phyloP scores from a whole-genome alignment of 495 filamentous ascomycete genomes.

The Neurospora sp. region DNA sequence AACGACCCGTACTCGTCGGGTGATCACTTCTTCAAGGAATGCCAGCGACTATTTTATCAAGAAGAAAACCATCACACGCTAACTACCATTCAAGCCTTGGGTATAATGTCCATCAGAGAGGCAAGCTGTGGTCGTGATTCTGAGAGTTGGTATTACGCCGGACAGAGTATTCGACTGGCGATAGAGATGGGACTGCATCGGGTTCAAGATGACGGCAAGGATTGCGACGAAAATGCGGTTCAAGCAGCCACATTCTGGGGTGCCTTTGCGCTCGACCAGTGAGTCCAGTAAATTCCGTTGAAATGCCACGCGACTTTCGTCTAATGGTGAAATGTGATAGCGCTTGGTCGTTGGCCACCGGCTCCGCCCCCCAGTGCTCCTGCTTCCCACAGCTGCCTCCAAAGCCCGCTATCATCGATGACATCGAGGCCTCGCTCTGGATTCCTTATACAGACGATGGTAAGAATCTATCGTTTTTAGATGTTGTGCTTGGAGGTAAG shows the following conservation, averaged over 20 bases:
- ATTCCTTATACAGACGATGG: slow-evolving; percentile 50
- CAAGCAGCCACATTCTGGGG: slow-evolving; percentile 64
- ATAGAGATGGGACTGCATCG: slow-evolving; percentile 57
- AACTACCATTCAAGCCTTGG: slow-evolving; percentile 70
- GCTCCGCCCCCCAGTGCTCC: slow-evolving; percentile 53
- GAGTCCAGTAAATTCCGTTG: slow-evolving; percentile 14
- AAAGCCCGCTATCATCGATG: slow-evolving; percentile 46
- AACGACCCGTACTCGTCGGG: slow-evolving; percentile 55
- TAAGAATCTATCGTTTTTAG: slow-evolving; percentile 14
- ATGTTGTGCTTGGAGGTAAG: background rate
- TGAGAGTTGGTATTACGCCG: slow-evolving; percentile 57
- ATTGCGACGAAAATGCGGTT: slow-evolving; percentile 48
- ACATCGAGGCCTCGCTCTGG: slow-evolving; percentile 45
- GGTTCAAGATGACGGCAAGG: slow-evolving; percentile 28
- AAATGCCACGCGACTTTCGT: background rate
- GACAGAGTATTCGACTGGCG: slow-evolving; percentile 54
- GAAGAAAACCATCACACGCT: slow-evolving; percentile 48
- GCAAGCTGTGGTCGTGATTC: slow-evolving; percentile 54
- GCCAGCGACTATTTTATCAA: slow-evolving; percentile 47
- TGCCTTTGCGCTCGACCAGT: slow-evolving; percentile 61
- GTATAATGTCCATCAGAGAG: slow-evolving; percentile 62
- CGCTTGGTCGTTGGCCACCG: slow-evolving; percentile 54
- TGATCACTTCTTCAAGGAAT: slow-evolving; percentile 62
- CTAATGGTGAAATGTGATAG: slow-evolving; percentile 23
- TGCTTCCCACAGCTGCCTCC: slow-evolving; percentile 43